phyloP scores from a whole-genome alignment of 768 basidiomycete species.

The Candolleomyces aberdarensis region DNA sequence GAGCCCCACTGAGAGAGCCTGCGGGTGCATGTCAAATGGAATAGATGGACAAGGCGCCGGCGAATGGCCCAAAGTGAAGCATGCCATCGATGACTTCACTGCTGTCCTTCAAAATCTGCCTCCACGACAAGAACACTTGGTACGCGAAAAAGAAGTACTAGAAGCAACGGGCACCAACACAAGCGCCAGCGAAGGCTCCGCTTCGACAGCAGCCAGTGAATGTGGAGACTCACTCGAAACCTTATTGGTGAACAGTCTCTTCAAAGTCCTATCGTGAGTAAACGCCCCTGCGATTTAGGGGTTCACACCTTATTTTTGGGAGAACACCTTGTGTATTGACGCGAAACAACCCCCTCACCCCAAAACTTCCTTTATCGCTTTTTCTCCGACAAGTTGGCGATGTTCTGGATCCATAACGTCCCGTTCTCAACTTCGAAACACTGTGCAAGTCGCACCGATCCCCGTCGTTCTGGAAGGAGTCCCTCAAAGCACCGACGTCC shows the following conservation, averaged over 20 bases:
- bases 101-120: constrained; percentile 37
- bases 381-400: constrained; percentile 40
- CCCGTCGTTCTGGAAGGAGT: constrained; percentile 28
- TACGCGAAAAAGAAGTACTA: background rate
- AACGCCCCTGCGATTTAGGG: constrained; percentile 1
- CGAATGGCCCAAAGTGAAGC: constrained; percentile 73
- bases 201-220: background rate
- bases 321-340: background rate
- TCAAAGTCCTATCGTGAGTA: constrained; percentile 70
- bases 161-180: background rate
- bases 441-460: constrained; percentile 63
- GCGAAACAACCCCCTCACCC: background rate
- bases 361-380: background rate
- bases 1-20: constrained; percentile 41
- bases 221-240: constrained; percentile 34
- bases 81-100: constrained; percentile 49
- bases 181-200: too few species aligned
- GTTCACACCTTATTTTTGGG: constrained; percentile 9
- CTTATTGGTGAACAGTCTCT: constrained; percentile 54
- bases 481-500: constrained; percentile 8
- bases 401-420: constrained; percentile 41
- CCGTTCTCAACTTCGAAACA: constrained; percentile 55
- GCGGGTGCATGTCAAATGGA: constrained; percentile 73
- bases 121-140: constrained; percentile 13
- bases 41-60: constrained; percentile 58